Conservation (phyloP, 2,329 filamentous ascomycete species). For the Fusarium sp. region DNA sequence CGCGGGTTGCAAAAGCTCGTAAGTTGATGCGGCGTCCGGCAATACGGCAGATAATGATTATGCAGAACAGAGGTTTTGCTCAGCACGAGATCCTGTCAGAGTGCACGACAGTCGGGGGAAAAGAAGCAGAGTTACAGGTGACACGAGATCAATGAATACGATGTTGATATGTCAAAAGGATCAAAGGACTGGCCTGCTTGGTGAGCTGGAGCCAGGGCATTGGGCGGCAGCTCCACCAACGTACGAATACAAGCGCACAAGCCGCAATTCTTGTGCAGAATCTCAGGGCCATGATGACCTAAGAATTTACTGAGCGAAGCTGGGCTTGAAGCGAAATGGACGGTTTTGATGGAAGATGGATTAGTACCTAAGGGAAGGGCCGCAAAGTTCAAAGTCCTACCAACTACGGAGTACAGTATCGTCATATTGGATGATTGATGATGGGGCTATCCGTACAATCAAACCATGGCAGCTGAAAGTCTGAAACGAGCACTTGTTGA, state of each 20-base stretch:
- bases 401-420: background rate
- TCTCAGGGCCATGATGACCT: conserved; percentile 1
- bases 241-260: conserved; percentile 13
- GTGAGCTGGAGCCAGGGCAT: background rate
- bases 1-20: background rate
- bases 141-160: conserved; percentile 43
- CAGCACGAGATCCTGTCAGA: conserved; percentile 3
- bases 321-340: conserved; percentile 9
- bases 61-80: conserved; percentile 1
- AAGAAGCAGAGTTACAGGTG: conserved; percentile 26
- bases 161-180: conserved; percentile 27
- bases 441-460: background rate
- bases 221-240: conserved; percentile 4
- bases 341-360: background rate
- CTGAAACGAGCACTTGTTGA: conserved; percentile 15
- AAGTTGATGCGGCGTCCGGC: conserved; percentile 9
- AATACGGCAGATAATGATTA: conserved; percentile 26
- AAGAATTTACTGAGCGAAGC: background rate
- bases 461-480: conserved; percentile 18
- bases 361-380: background rate
- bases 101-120: conserved; percentile 9
- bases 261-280: conserved; percentile 2
- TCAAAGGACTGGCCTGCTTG: conserved; percentile 10
- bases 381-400: background rate
- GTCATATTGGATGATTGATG: background rate